Evolutionary conservation across 176 grass and related monocot species (phyloP).

Genomic region (Elymus sibiricus): DNA sequence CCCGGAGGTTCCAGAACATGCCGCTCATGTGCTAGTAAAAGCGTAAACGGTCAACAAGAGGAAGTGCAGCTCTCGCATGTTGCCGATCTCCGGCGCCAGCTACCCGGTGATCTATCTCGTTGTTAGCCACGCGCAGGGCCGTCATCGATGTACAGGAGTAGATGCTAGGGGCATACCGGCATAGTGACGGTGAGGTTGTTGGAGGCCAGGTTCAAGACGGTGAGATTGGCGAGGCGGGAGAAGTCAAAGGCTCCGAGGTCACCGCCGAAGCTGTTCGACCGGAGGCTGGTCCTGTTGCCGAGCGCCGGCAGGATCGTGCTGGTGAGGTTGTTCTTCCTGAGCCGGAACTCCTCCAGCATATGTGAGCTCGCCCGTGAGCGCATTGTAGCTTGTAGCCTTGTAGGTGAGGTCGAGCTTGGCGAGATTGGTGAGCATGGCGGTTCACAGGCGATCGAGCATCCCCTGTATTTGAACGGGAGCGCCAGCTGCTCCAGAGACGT

Average conservation of each 20-base stretch:
- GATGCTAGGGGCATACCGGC: slow-evolving; percentile 39
- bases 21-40: slow-evolving; percentile 38
- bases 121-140: slow-evolving; percentile 36
- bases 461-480: slow-evolving; percentile 32
- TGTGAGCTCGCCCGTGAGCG: slow-evolving; percentile 27
- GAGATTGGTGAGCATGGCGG: slow-evolving; percentile 28
- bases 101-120: slow-evolving; percentile 17
- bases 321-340: slow-evolving; percentile 22
- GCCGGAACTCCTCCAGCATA: slow-evolving; percentile 20
- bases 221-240: slow-evolving; percentile 44
- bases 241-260: slow-evolving; percentile 33
- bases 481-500: slow-evolving; percentile 20
- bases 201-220: slow-evolving; percentile 23
- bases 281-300: slow-evolving; percentile 35
- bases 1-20: slow-evolving; percentile 41
- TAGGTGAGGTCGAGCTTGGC: slow-evolving; percentile 11
- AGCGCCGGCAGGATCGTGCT: slow-evolving; percentile 30
- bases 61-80: slow-evolving; percentile 22
- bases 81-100: slow-evolving; percentile 27
- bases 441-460: not conserved
- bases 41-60: slow-evolving; percentile 29
- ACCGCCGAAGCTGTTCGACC: slow-evolving; percentile 38
- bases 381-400: not conserved
- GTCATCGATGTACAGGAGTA: slow-evolving; percentile 32
- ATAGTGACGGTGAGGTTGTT: slow-evolving; percentile 49